Conservation (phyloP, 805 yeast species). For the Kodamaea restingae region DNA sequence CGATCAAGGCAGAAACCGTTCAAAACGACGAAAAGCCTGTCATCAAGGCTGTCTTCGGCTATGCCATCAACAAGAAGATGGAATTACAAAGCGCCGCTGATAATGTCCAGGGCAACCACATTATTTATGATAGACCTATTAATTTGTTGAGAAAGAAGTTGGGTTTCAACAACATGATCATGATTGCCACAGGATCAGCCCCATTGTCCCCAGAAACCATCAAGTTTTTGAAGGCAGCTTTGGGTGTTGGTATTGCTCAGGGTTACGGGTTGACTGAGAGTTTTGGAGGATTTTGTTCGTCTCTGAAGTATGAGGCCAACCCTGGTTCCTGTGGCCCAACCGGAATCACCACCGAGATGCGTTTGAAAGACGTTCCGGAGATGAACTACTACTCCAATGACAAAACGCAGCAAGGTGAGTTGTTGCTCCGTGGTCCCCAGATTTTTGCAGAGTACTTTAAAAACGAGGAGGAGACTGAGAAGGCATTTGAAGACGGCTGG, state of each 20-base stretch:
- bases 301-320: slow-evolving; percentile 38
- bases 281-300: slow-evolving; percentile 50
- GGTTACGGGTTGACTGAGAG: slow-evolving; percentile 77
- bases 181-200: slow-evolving; percentile 52
- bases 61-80: slow-evolving; percentile 27
- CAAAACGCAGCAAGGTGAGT: slow-evolving; percentile 50
- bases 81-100: slow-evolving; percentile 17
- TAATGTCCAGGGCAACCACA: slow-evolving; percentile 23
- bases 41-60: slow-evolving; percentile 25
- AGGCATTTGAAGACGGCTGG: slow-evolving; percentile 57
- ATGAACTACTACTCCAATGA: slow-evolving; percentile 46
- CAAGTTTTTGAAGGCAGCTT: slow-evolving; percentile 56
- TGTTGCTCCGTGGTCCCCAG: slow-evolving; percentile 62
- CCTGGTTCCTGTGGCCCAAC: slow-evolving; percentile 63
- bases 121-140: slow-evolving; percentile 31
- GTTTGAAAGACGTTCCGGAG: slow-evolving; percentile 58
- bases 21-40: slow-evolving; percentile 30
- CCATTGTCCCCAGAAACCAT: slow-evolving; percentile 64
- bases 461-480: slow-evolving; percentile 50
- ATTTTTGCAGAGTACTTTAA: slow-evolving; percentile 54
- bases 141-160: slow-evolving; percentile 26
- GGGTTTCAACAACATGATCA: slow-evolving; percentile 32
- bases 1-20: slow-evolving; percentile 46
- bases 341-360: slow-evolving; percentile 50
- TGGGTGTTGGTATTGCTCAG: slow-evolving; percentile 55